A percentile compares a stretch with the other conserved stretches of the same genome.
phyloP scores from a whole-genome alignment of 495 filamentous ascomycete species.

The Penicillium antarcticum region DNA sequence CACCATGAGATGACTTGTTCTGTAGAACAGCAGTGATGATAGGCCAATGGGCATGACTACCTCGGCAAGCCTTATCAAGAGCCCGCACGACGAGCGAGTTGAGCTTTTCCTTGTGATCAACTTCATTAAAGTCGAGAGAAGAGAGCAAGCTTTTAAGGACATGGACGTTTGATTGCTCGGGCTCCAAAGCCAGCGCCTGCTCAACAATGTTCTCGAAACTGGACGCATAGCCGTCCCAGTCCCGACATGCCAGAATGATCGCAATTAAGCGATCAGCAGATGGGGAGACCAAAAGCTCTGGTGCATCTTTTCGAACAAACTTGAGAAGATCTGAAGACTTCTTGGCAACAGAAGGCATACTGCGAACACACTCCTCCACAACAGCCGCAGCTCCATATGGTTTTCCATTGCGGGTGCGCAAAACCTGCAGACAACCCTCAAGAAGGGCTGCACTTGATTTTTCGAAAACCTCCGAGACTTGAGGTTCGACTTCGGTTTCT shows the following conservation, averaged over 20 bases:
- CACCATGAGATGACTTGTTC: constrained; percentile 40
- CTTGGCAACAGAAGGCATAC: constrained; percentile 38
- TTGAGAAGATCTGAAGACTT: constrained; percentile 29
- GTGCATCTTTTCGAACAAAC: constrained; percentile 47
- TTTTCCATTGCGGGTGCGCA: constrained; percentile 68
- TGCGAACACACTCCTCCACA: constrained; percentile 48
- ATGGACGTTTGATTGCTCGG: constrained; percentile 35
- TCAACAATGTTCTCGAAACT: constrained; percentile 41
- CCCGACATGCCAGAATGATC: constrained; percentile 35
- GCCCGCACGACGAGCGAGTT: constrained; percentile 35
- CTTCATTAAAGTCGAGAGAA: constrained; percentile 37
- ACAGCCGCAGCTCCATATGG: constrained; percentile 74
- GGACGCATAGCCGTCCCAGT: constrained; percentile 38
- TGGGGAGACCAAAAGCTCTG: constrained; percentile 52
- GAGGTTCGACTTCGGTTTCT: constrained; percentile 22
- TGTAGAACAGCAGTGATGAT: constrained; percentile 44
- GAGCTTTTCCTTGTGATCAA: constrained; percentile 31
- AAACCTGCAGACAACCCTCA: constrained; percentile 44
- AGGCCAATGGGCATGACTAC: constrained; percentile 39
- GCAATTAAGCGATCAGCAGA: constrained; percentile 47
- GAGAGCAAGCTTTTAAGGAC: constrained; percentile 41
- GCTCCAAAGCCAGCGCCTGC: constrained; percentile 34
- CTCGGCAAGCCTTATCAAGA: constrained; percentile 33
- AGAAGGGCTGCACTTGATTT: constrained; percentile 38
- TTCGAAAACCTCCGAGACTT: constrained; percentile 22